phyloP scores from a whole-genome alignment of 2,329 filamentous ascomycete genomes.

The Alternaria tenuissima region DNA sequence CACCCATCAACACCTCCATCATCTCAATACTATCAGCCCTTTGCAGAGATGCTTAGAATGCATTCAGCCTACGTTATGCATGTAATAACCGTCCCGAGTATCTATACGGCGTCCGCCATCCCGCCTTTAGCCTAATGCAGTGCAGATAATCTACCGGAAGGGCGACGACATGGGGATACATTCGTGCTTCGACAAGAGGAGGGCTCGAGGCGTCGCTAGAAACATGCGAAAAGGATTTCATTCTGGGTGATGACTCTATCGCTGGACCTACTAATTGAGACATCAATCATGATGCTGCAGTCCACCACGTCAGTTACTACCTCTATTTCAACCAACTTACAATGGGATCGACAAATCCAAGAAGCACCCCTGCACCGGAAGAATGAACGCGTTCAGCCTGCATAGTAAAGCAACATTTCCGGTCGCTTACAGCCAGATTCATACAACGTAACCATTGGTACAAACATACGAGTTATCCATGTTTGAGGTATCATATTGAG shows the following conservation, averaged over 20 bases:
- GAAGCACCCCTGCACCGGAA: background rate
- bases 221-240: background rate
- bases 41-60: background rate
- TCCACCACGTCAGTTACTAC: background rate
- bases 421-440: background rate
- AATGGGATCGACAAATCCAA: background rate
- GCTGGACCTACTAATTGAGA: background rate
- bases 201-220: background rate
- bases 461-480: background rate
- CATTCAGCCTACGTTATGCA: background rate
- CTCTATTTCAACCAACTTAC: background rate
- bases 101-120: background rate
- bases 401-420: background rate
- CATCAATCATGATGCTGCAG: background rate
- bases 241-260: background rate
- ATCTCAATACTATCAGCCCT: background rate
- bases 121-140: slow-evolving; percentile 5
- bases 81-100: background rate
- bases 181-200: background rate
- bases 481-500: background rate
- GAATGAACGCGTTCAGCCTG: background rate
- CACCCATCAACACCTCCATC: background rate
- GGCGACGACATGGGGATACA: background rate
- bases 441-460: background rate
- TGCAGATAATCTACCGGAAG: background rate